Conservation (phyloP, 2,329 filamentous ascomycete genomes). For the Monosporascus sp. region DNA sequence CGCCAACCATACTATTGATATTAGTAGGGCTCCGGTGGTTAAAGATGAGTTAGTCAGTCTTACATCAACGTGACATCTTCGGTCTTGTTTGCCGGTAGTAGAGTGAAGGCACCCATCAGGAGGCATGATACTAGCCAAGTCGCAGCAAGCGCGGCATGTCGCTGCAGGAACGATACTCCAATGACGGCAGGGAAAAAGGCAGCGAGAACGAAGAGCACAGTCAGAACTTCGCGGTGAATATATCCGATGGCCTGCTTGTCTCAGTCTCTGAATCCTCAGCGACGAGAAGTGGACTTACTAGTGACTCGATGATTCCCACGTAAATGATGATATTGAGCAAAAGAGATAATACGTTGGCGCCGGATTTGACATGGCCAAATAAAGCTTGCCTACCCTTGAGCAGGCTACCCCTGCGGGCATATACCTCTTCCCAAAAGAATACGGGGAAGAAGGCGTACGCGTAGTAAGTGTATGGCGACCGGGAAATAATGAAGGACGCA, state of each 20-base stretch:
- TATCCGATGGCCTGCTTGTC: constrained; percentile 75
- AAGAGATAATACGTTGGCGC: constrained; percentile 52
- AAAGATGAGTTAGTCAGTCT: constrained; percentile 1
- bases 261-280: constrained; percentile 10
- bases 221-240: constrained; percentile 83
- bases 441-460: constrained; percentile 88
- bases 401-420: constrained; percentile 67
- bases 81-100: constrained; percentile 76
- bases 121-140: constrained; percentile 74
- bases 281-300: constrained; percentile 48
- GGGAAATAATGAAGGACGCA: constrained; percentile 72
- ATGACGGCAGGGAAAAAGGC: constrained; percentile 74
- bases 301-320: constrained; percentile 68
- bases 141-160: constrained; percentile 57
- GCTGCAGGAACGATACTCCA: constrained; percentile 64
- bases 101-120: constrained; percentile 84
- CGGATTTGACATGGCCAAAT: constrained; percentile 61
- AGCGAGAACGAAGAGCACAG: constrained; percentile 69
- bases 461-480: constrained; percentile 81
- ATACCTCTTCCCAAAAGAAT: constrained; percentile 95
- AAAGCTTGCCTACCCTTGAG: constrained; percentile 60
- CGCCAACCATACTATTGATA: constrained; percentile 61
- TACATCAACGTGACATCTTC: constrained; percentile 57
- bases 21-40: constrained; percentile 3
- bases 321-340: constrained; percentile 61